A percentile compares a stretch with the other conserved stretches of the same genome.
Conservation (phyloP, 2,329 filamentous ascomycete genomes). For the Alternaria postmessia region DNA sequence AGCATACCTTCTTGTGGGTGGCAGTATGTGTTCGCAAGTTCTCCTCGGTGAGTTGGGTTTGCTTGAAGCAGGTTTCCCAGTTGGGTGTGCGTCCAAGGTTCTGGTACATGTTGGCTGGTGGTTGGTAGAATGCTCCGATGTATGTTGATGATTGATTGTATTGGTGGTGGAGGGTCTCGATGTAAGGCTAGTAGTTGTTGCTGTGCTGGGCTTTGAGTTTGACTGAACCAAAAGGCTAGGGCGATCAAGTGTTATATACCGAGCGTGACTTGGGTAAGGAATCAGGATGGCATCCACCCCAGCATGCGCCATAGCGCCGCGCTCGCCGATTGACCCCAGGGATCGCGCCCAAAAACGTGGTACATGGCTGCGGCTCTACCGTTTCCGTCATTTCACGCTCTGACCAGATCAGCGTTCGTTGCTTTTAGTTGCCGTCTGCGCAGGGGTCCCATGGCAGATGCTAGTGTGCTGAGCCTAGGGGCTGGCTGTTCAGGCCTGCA, state of each 20-base stretch:
- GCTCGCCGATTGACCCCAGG: slow-evolving; percentile 24
- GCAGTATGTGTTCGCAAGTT: slow-evolving; percentile 44
- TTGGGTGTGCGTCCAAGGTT: slow-evolving; percentile 18
- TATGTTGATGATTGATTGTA: background rate
- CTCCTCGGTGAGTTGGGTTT: slow-evolving; percentile 38
- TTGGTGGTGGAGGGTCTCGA: background rate
- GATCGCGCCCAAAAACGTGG: slow-evolving; percentile 32
- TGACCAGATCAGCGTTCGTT: slow-evolving; percentile 28
- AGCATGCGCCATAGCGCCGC: slow-evolving; percentile 30
- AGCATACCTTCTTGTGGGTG: slow-evolving; percentile 33
- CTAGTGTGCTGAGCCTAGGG: slow-evolving; percentile 23
- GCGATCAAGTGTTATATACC: slow-evolving; percentile 20
- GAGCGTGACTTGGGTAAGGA: slow-evolving; percentile 6
- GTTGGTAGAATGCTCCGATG: background rate
- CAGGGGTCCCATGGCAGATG: slow-evolving; percentile 31
- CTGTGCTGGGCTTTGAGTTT: slow-evolving; percentile 6
- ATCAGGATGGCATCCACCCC: slow-evolving; percentile 22
- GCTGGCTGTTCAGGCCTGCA: slow-evolving; percentile 22
- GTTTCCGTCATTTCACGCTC: slow-evolving; percentile 23
- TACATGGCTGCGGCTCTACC: slow-evolving; percentile 30
- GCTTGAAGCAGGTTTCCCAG: slow-evolving; percentile 19
- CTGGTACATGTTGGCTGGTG: slow-evolving; percentile 18
- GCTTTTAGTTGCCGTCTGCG: slow-evolving; percentile 27
- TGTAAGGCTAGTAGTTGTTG: slow-evolving; percentile 1
- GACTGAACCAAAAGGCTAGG: slow-evolving; percentile 12